A percentile compares a stretch with the other conserved stretches of the same genome.
Evolutionary conservation across 768 basidiomycete genomes (phyloP).

Genomic region (Lentinus brumalis): DNA sequence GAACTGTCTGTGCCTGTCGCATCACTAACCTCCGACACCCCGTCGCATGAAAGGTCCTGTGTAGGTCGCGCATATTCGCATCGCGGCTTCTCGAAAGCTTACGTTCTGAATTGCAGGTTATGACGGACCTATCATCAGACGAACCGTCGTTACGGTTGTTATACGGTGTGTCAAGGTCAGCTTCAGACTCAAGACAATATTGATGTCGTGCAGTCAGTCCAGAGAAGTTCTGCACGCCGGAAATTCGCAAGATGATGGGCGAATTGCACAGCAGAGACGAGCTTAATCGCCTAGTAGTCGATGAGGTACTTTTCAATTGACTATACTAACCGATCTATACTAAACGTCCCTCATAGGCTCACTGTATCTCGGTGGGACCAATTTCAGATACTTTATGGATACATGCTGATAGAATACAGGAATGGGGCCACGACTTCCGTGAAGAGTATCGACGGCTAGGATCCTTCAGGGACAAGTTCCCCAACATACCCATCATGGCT

Average conservation of each 20-base stretch:
- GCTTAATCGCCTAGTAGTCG: conserved; percentile 76
- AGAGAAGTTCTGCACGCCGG: conserved; percentile 61
- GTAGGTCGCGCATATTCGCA: conserved; percentile 35
- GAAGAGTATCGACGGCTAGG: conserved; percentile 74
- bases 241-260: conserved; percentile 54
- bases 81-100: neutral
- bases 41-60: conserved; percentile 51
- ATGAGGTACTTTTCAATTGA: conserved; percentile 54
- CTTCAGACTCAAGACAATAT: neutral
- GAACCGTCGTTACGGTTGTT: conserved; percentile 62
- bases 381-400: neutral
- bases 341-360: conserved; percentile 49
- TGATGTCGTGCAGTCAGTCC: conserved; percentile 60
- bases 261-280: conserved; percentile 53
- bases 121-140: conserved; percentile 59
- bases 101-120: conserved; percentile 46
- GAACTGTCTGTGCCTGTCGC: conserved; percentile 56
- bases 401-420: conserved; percentile 42
- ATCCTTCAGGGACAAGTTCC: conserved; percentile 64
- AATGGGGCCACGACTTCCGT: conserved; percentile 87
- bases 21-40: conserved; percentile 69
- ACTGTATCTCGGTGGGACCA: conserved; percentile 74
- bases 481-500: conserved; percentile 82
- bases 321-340: too few relatives aligned
- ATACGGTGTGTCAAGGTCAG: conserved; percentile 56